Base-by-base conservation (phyloP, 306 rosid genomes). In the Rubus parviflorus region DNA sequence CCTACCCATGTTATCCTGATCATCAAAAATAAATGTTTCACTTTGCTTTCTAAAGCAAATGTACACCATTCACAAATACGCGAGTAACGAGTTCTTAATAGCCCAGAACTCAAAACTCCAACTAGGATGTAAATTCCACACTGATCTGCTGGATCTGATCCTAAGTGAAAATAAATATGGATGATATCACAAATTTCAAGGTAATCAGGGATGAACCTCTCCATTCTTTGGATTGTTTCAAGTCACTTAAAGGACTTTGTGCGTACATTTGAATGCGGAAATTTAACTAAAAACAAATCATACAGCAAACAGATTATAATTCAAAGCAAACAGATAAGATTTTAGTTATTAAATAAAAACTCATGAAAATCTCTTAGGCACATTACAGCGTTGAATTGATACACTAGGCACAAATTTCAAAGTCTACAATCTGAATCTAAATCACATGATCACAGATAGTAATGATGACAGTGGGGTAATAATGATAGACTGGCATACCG, bases 1-100 rank as follows among this genome's bases (percentile, higher is more conserved):
- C 78, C 96, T 89, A 53, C 97, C 84, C 69, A 89, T 84, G 84
- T 82, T 92, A 86, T 92, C 97, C 98, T 95, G 82, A 68, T 82
- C 38, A 81, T 47, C 71, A 74, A 77, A 64, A 72, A 61, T 13
- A 58, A 77, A 70, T 46, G 23, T n/a, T 38, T 76, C 67, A 16
- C 23, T 61, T 74, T 69, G 53, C 53, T 80, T 61, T 76, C 5
- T 48, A 43, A 70, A 56, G 53, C 7, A 37, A 4, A 17, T 23
- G 66, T 41, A n/a, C 8, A 37, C n/a, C 23, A 23, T 51, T 22
- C 41, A 51, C 6, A 57, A 51, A 51, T 13, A 72, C 11, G 16
- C 19, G 7, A 14, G 49, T 5, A 49, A 49, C 46, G 35, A 49
- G 25, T 35, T 5, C 35, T 45, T 19, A 35, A 51, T 7, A 17